Evolutionary conservation across 2,329 filamentous ascomycete genomes (phyloP).

Genomic region (Bipolaris gigantea): DNA sequence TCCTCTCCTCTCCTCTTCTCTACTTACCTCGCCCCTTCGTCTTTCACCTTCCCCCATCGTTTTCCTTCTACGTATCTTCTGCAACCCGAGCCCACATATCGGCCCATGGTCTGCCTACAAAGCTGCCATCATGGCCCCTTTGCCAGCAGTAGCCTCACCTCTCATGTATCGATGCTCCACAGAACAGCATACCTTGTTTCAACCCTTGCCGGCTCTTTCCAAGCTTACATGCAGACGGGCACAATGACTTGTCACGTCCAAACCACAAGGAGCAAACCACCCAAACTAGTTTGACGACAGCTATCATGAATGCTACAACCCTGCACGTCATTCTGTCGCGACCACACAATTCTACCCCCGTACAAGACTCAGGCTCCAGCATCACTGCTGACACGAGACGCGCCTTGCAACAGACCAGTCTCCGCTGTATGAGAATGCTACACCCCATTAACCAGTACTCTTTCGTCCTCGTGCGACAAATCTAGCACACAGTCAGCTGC

Average conservation of each 20-base stretch:
- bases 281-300: background rate
- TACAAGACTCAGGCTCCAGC: no score
- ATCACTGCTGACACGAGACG: background rate
- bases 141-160: no score
- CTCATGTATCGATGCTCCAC: background rate
- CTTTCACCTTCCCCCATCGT: background rate
- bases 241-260: background rate
- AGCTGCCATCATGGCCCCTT: background rate
- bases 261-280: background rate
- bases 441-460: constrained; percentile 20
- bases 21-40: background rate
- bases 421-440: background rate
- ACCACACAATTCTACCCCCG: background rate
- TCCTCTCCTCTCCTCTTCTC: background rate
- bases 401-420: background rate
- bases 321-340: background rate
- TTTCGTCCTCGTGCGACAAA: constrained; percentile 42
- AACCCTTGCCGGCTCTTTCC: background rate
- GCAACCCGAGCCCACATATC: background rate
- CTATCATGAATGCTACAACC: background rate
- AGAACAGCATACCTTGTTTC: background rate
- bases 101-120: background rate
- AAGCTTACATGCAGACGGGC: background rate
- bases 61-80: background rate
- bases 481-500: constrained; percentile 20